Evolutionary conservation across 768 basidiomycete genomes (phyloP), one percentile per base, ranked within the genome.

Genomic region (Chiua virens): DNA sequence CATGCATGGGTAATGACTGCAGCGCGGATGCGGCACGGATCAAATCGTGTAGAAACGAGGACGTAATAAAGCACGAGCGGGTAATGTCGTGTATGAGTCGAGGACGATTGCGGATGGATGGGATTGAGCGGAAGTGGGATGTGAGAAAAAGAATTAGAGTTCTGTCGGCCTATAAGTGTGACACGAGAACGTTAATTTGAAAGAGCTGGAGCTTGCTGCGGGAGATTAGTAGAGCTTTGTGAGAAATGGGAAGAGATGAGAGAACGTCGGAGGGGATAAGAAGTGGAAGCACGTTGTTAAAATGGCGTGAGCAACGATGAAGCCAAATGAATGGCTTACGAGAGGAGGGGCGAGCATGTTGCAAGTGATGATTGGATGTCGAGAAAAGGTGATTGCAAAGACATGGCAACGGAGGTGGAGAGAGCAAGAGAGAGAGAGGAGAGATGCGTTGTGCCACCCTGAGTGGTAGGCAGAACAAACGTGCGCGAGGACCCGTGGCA

Each of bases 401-500:
- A 27, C 41, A 49, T 49, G 42, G 52, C 44, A 40, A 59, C 53
- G 42, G 23, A 50, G 20, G 36, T 27, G 28, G 44, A 48, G 39
- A 46, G 38, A 46, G 39, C 41, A 37, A 47, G 41, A 47, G 57
- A 46, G 25, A 42, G 46, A 6, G 27, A 42, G 20, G 17, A 30
- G 47, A 13, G 21, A 44, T 36, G 36, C 17, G 35, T 28, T 22
- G 49, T 37, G 45, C 18, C 39, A 27, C 30, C 32, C 42, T 42
- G 51, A 62, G 54, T 59, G 55, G 56, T 45, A 52, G 59, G 36
- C 53, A 45, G 56, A 55, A 62, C 67, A 62, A 71, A 69, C 67
- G 67, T 69, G 67, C 69, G 69, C 65, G 15, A 48, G 55, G 69
- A 69, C 67, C 69, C 67, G 40, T 65, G 69, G 44, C 69, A 69